Conservation (phyloP, 192 early-diverging fungal species). For the Backusella liffmaniae region DNA sequence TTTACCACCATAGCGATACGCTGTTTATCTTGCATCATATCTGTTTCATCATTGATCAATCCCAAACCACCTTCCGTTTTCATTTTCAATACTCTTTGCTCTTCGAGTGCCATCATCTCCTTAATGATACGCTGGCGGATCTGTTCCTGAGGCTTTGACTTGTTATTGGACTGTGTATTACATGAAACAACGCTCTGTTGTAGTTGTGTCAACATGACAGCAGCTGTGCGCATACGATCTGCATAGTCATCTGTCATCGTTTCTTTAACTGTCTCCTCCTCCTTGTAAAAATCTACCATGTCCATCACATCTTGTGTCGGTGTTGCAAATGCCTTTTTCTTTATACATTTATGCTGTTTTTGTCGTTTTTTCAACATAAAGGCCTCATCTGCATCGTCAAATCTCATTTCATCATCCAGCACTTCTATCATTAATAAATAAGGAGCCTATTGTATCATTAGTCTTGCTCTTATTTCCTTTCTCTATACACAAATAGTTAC, state of each 20-base stretch:
- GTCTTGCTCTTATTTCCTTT: neutral
- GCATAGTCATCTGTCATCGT: conserved; percentile 72
- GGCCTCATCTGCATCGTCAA: conserved; percentile 35
- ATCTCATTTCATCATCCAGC: conserved; percentile 64
- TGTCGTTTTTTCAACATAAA: conserved; percentile 4
- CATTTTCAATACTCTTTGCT: conserved; percentile 71
- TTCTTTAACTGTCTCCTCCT: neutral
- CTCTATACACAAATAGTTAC: neutral
- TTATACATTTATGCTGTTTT: conserved; percentile 14
- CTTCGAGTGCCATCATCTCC: conserved; percentile 94
- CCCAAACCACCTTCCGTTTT: conserved; percentile 69
- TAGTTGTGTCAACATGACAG: conserved; percentile 93
- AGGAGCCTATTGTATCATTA: conserved; percentile 60
- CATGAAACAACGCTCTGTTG: conserved; percentile 53
- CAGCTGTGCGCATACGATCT: conserved; percentile 93
- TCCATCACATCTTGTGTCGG: conserved; percentile 9
- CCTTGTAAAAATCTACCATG: neutral
- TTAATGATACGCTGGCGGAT: conserved; percentile 87
- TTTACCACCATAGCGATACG: conserved; percentile 27
- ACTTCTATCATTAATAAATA: conserved; percentile 91
- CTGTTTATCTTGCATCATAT: conserved; percentile 54
- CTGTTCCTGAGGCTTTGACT: conserved; percentile 57
- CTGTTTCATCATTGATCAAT: conserved; percentile 56
- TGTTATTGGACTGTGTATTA: conserved; percentile 18
- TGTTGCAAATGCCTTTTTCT: neutral